Base-by-base conservation (phyloP, 441 rosid species). In the Daphne laureola region DNA sequence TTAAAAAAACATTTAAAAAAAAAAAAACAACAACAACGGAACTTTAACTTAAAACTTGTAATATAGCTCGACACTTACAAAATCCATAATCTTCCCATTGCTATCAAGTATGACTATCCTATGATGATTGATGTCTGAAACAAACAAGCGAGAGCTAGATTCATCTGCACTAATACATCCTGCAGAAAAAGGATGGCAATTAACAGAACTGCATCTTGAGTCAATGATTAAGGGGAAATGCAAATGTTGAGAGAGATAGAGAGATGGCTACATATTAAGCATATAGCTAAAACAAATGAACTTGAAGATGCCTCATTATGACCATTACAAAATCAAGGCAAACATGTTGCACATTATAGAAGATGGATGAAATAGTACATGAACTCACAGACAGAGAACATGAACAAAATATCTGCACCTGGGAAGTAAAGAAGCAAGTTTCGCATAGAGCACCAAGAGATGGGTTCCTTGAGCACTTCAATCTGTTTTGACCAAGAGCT, bases 41-140 rank as follows among this genome's bases (percentile, higher is more conserved):
- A 27, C 8, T 31, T 31, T 31, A 31, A 9, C 38, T 2, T 6
- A 31, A 5, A 31, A 31, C 2, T 31, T 31, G 38, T 31, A 31
- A 31, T 31, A 31, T 8, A 31, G 11, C 61, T 31, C 52, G 42
- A 53, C 50, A 83, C 98, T 62, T 79, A 90, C 97, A 66, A 82
- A 80, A 54, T 93, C 95, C 59, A 87, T 67, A 66, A 90, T 78
- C 72, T 74, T 78, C 60, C 99, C 97, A 46, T 46, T 67, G 43
- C 67, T 73, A 50, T 83, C 80, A 46, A 62, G 66, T 54, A 87
- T 63, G 46, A 93, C 75, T 54, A 93, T 73, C 23, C 99, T 93
- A 72, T 93, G 99, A 80, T 93, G 96, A 70, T 90, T 90, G 78
- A 79, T 79, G 78, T 93, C 99, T 41, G 99, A 93, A 65, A 93